Conservation (phyloP, 2,329 filamentous ascomycete species). For the Xylariaceae sp. region DNA sequence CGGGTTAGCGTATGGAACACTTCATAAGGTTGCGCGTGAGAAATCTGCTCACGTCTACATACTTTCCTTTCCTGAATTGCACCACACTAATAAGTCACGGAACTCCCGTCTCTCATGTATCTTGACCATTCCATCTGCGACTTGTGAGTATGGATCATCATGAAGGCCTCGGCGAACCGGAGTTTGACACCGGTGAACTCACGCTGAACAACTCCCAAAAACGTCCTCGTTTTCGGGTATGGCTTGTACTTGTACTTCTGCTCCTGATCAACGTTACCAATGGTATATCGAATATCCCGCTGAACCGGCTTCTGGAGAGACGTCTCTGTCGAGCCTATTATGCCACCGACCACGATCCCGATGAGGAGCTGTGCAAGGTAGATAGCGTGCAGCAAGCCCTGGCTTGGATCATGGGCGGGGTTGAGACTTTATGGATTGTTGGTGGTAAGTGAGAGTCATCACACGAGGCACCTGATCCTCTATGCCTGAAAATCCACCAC, state of each 20-base stretch:
- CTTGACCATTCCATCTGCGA: neutral
- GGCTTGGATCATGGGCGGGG: conserved; percentile 47
- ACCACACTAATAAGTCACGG: too few species aligned
- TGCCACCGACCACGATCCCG: conserved; percentile 36
- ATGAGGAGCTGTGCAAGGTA: conserved; percentile 50
- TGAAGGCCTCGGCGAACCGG: neutral
- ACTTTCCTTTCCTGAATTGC: neutral
- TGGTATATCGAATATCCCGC: conserved; percentile 44
- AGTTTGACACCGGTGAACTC: neutral
- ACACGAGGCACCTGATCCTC: too few species aligned
- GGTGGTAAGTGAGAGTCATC: conserved; percentile 35
- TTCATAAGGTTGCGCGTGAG: neutral
- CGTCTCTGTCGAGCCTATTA: conserved; percentile 50
- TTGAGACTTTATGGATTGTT: conserved; percentile 46
- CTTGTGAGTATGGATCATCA: conserved; percentile 13
- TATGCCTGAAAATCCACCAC: neutral
- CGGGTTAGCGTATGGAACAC: neutral
- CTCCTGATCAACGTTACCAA: conserved; percentile 44
- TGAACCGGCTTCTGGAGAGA: conserved; percentile 43
- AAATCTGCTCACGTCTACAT: neutral
- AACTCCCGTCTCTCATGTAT: too few species aligned
- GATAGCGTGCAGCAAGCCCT: conserved; percentile 46
- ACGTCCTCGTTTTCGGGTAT: conserved; percentile 8
- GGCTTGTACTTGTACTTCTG: conserved; percentile 37
- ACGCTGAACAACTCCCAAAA: neutral